These are phyloP conservation scores for Epichloe gansuensis DNA, from an alignment of 2,329 filamentous ascomycete genomes.

Conservation along the genomic window DNA sequence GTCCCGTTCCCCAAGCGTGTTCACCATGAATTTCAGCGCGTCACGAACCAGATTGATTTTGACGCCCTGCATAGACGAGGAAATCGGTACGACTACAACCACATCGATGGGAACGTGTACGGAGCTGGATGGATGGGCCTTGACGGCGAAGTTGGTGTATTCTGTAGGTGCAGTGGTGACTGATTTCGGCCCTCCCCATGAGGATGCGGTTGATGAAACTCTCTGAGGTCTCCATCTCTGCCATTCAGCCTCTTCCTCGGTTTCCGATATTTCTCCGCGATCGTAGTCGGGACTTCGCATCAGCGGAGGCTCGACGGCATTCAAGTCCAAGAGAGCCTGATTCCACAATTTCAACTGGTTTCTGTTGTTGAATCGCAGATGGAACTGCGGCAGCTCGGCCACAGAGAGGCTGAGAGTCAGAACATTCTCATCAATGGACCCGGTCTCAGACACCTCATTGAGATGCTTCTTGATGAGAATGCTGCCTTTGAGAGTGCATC, in stretches of 20 bases:
- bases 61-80: constrained; percentile 97
- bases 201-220: constrained; percentile 70
- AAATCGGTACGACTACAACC: constrained; percentile 92
- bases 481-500: constrained; percentile 89
- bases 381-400: constrained; percentile 82
- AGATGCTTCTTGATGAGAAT: constrained; percentile 98
- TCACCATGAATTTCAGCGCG: constrained; percentile 81
- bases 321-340: constrained; percentile 71
- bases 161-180: constrained; percentile 82
- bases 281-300: constrained; percentile 66
- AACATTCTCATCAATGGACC: constrained; percentile 61
- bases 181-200: constrained; percentile 74
- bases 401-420: constrained; percentile 86
- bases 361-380: constrained; percentile 75
- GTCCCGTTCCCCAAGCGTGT: constrained; percentile 79
- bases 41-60: constrained; percentile 93
- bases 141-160: constrained; percentile 62
- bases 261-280: constrained; percentile 61
- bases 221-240: constrained; percentile 53
- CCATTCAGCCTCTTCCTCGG: constrained; percentile 74
- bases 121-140: constrained; percentile 31
- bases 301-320: constrained; percentile 52
- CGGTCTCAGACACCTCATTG: constrained; percentile 68
- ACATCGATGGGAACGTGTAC: constrained; percentile 88
- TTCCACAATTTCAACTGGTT: constrained; percentile 84